phyloP scores from a whole-genome alignment of 2,329 filamentous ascomycete species.

The Sphaerulina vaccinii region DNA sequence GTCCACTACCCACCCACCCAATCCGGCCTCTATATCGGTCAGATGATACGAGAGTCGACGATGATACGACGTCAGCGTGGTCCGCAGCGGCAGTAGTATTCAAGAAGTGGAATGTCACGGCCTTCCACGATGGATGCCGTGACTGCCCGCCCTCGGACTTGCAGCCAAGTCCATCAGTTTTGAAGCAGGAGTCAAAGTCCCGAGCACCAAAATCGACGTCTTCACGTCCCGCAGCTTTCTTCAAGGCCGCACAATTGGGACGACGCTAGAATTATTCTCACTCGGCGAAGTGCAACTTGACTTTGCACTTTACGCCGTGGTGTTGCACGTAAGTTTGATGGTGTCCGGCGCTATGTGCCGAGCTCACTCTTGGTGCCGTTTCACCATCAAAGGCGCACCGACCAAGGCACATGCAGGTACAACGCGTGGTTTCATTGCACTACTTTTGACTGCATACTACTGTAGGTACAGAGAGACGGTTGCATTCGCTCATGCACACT shows the following conservation, averaged over 20 bases:
- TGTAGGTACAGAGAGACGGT: not conserved
- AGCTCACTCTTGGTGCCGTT: not conserved
- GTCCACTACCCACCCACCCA: not conserved
- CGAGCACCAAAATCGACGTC: not conserved
- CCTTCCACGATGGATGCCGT: not conserved
- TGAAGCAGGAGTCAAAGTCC: too few species aligned
- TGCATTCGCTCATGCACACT: not conserved
- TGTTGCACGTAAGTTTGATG: conserved; percentile 6
- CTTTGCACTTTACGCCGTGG: conserved; percentile 4
- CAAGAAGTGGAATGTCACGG: not conserved
- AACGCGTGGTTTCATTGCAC: not conserved
- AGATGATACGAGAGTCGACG: not conserved
- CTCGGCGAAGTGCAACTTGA: not conserved
- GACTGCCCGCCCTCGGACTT: not conserved
- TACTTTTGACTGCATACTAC: not conserved
- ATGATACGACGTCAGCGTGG: not conserved
- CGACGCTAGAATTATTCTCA: conserved; percentile 4
- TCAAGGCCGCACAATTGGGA: not conserved
- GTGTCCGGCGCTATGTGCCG: conserved; percentile 1
- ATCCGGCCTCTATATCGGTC: not conserved
- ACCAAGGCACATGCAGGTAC: conserved; percentile 1
- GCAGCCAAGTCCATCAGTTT: too few species aligned
- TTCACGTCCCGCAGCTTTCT: not conserved
- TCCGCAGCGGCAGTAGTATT: not conserved
- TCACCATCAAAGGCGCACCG: conserved; percentile 1